Conservation (phyloP, 257 asterid genomes). For the Ilex aquifolium region DNA sequence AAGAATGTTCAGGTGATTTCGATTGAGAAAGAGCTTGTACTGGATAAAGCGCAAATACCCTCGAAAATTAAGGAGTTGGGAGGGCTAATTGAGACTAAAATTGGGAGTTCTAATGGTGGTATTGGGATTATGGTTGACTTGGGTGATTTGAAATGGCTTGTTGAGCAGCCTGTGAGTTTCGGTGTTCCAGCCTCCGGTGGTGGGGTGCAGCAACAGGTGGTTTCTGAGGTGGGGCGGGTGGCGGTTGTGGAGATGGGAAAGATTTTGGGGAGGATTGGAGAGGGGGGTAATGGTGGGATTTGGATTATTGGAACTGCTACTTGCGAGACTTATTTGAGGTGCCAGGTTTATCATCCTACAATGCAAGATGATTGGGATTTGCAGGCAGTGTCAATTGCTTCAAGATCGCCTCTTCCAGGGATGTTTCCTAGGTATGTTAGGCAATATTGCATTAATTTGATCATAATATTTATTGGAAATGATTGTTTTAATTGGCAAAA, state of each 20-base stretch:
- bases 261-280: slow-evolving; percentile 37
- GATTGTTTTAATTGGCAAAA: neutral
- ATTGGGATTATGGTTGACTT: slow-evolving; percentile 56
- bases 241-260: slow-evolving; percentile 66
- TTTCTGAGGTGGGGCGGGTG: slow-evolving; percentile 51
- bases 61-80: slow-evolving; percentile 56
- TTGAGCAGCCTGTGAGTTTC: slow-evolving; percentile 48
- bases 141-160: slow-evolving; percentile 95
- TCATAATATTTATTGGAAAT: neutral
- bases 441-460: slow-evolving; percentile 2
- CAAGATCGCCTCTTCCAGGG: slow-evolving; percentile 69
- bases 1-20: slow-evolving; percentile 46
- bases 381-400: slow-evolving; percentile 81
- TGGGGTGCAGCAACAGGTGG: slow-evolving; percentile 27
- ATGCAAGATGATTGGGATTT: slow-evolving; percentile 96
- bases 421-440: slow-evolving; percentile 63
- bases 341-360: slow-evolving; percentile 91
- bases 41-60: slow-evolving; percentile 35
- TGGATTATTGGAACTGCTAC: slow-evolving; percentile 94
- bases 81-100: slow-evolving; percentile 38
- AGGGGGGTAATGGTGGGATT: slow-evolving; percentile 25
- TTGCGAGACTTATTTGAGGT: slow-evolving; percentile 90
- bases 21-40: slow-evolving; percentile 41
- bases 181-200: slow-evolving; percentile 7
- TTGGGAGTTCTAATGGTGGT: slow-evolving; percentile 4